Evolutionary conservation across 352 stramenopile genomes (phyloP).

Genomic region (Thalassiosira mediterranea): DNA sequence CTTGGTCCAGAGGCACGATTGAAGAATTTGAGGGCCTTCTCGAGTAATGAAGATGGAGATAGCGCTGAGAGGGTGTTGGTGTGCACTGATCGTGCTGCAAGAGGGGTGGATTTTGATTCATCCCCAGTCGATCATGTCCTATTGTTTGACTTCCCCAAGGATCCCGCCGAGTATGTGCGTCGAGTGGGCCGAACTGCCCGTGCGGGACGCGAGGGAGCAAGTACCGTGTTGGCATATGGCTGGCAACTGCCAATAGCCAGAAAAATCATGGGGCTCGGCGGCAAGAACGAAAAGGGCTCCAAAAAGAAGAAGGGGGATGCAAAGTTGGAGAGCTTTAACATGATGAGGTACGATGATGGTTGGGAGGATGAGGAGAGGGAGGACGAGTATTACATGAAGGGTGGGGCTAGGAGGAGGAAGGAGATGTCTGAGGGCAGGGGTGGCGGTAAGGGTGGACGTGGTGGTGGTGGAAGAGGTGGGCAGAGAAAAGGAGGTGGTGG

Average conservation of each 20-base stretch:
- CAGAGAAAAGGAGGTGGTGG: too few species aligned
- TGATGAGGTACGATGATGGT: conserved; percentile 46
- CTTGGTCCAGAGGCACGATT: conserved; percentile 74
- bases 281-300: background rate
- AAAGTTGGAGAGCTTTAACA: conserved; percentile 43
- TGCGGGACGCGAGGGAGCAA: conserved; percentile 76
- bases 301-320: conserved; percentile 17
- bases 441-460: background rate
- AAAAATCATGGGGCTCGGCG: conserved; percentile 61
- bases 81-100: conserved; percentile 84
- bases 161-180: conserved; percentile 86
- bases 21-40: conserved; percentile 68
- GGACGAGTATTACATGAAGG: conserved; percentile 38
- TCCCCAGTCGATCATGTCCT: conserved; percentile 83
- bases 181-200: conserved; percentile 84
- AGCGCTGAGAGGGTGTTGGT: conserved; percentile 71
- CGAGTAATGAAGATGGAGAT: conserved; percentile 27
- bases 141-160: conserved; percentile 87
- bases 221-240: conserved; percentile 85
- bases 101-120: conserved; percentile 87
- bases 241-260: conserved; percentile 83
- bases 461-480: too few species aligned
- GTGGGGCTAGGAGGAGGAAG: conserved; percentile 35
- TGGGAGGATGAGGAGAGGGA: conserved; percentile 33
- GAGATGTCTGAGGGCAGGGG: conserved; percentile 5